phyloP scores from a whole-genome alignment of 768 basidiomycete species.

The Kwoniella bestiolae region DNA sequence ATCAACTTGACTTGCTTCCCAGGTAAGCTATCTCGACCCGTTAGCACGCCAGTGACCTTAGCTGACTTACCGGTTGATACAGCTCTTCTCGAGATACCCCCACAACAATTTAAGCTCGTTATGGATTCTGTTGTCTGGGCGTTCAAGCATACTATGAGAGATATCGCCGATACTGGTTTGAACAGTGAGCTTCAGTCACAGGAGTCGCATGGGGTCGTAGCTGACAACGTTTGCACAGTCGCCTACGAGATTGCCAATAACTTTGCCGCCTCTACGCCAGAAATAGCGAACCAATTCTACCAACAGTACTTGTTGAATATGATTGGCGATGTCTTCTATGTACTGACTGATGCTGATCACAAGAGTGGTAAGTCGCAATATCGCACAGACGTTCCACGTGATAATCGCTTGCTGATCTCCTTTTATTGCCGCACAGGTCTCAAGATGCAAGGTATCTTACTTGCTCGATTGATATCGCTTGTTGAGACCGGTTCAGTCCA shows the following conservation, averaged over 20 bases:
- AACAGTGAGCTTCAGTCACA: constrained; percentile 51
- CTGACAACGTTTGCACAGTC: constrained; percentile 61
- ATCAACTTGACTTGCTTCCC: constrained; percentile 96
- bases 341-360: constrained; percentile 96
- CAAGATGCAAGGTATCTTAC: constrained; percentile 89
- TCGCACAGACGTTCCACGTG: neutral
- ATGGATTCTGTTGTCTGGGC: constrained; percentile 99
- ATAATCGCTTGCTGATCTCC: neutral
- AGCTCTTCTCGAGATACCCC: constrained; percentile 86
- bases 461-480: constrained; percentile 90
- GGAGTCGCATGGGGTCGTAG: neutral
- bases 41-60: too few relatives aligned
- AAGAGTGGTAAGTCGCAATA: constrained; percentile 69
- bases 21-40: constrained; percentile 63
- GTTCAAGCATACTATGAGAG: constrained; percentile 99
- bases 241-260: constrained; percentile 94
- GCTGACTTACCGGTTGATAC: constrained; percentile 3
- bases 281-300: constrained; percentile 90
- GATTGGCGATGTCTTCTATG: constrained; percentile 94
- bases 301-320: constrained; percentile 92
- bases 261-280: constrained; percentile 77
- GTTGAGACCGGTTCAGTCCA: constrained; percentile 80
- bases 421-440: constrained; percentile 65
- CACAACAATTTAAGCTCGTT: constrained; percentile 91
- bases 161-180: constrained; percentile 82